Conservation (phyloP, 495 filamentous ascomycete species). For the Tirmania nivea region DNA sequence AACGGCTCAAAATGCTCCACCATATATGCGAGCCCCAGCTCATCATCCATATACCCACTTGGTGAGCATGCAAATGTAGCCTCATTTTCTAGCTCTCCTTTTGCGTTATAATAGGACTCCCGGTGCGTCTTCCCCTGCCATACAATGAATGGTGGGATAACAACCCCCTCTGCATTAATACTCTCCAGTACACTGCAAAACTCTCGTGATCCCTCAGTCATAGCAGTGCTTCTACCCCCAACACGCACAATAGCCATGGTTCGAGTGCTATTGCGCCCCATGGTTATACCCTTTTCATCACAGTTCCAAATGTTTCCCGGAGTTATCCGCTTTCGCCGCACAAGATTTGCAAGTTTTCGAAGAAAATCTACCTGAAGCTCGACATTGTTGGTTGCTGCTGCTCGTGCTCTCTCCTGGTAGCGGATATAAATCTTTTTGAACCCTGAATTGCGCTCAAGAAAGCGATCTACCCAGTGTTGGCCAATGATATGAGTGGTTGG, state of each 20-base stretch:
- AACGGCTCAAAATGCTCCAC: slow-evolving; percentile 10
- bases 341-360: neutral
- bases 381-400: neutral
- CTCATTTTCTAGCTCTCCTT: neutral
- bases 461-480: neutral
- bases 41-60: slow-evolving; percentile 15
- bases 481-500: neutral
- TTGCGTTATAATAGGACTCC: neutral
- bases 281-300: neutral
- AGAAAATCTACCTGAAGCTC: neutral
- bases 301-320: neutral
- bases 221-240: neutral
- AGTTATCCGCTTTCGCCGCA: neutral
- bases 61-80: slow-evolving; percentile 5
- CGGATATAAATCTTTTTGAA: neutral
- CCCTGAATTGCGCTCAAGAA: neutral
- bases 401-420: neutral
- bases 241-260: neutral
- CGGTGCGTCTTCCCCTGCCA: neutral
- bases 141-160: neutral
- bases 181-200: neutral
- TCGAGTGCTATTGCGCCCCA: neutral
- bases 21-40: slow-evolving; percentile 11
- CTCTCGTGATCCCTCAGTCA: neutral
- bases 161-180: neutral